Evolutionary conservation across 2,329 filamentous ascomycete genomes (phyloP).

Genomic region (Byssochlamys sp.): DNA sequence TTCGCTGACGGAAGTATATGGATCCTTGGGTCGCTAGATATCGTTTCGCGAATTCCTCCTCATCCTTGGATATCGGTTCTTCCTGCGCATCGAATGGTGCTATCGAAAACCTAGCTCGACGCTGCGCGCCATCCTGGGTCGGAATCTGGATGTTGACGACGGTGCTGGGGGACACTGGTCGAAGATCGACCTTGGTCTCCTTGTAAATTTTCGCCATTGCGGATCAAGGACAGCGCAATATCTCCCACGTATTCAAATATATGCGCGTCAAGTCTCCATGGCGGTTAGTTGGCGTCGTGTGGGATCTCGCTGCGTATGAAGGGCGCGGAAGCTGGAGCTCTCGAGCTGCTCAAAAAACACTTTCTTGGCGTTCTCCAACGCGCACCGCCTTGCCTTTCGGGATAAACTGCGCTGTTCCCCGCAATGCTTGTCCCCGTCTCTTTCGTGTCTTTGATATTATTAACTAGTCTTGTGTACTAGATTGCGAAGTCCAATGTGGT

Average conservation of each 20-base stretch:
- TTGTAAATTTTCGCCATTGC: conserved; percentile 68
- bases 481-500: too few relatives aligned
- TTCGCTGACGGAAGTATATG: conserved; percentile 71
- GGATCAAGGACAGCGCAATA: conserved; percentile 6
- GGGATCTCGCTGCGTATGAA: conserved; percentile 3
- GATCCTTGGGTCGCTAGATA: conserved; percentile 70
- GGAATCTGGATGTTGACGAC: conserved; percentile 62
- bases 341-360: conserved; percentile 23
- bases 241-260: neutral
- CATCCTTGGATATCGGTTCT: conserved; percentile 48
- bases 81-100: conserved; percentile 35
- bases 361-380: conserved; percentile 22
- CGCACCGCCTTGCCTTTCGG: neutral
- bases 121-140: conserved; percentile 36
- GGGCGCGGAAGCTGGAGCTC: conserved; percentile 13
- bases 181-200: conserved; percentile 76
- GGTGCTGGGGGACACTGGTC: conserved; percentile 59
- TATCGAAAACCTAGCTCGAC: conserved; percentile 37
- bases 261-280: conserved; percentile 24
- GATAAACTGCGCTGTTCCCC: neutral
- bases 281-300: conserved; percentile 12
- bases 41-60: conserved; percentile 57
- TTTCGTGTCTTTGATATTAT: neutral
- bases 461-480: too few relatives aligned
- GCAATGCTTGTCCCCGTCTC: neutral